Evolutionary conservation across 306 rosid species (phyloP).

Genomic region (Parietaria judaica): DNA sequence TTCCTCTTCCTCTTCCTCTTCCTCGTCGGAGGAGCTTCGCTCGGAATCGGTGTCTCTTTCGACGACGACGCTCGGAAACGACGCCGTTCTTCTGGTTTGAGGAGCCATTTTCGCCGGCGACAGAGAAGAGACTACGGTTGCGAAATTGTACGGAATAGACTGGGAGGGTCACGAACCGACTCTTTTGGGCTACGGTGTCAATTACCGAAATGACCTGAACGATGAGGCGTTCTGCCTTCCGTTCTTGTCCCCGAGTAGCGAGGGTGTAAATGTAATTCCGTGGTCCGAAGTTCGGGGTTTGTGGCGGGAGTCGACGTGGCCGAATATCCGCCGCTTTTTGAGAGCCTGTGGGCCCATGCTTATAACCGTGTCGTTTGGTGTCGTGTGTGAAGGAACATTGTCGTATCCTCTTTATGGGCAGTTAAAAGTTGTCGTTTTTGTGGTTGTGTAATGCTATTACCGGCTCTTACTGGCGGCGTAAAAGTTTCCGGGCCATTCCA

Average conservation of each 20-base stretch:
- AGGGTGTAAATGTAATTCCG: not conserved
- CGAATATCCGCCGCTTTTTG: conserved; percentile 17
- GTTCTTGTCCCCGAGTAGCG: too few relatives aligned
- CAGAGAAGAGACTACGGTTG: not conserved
- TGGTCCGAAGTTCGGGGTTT: not conserved
- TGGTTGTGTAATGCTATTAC: too few relatives aligned
- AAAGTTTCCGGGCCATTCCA: too few relatives aligned
- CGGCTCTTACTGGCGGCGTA: too few relatives aligned
- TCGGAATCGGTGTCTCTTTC: conserved; percentile 73
- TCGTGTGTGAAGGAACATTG: not conserved
- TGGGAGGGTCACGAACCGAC: not conserved
- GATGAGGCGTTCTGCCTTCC: too few relatives aligned
- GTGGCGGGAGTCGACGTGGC: conserved; percentile 55
- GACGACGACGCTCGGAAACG: conserved; percentile 57
- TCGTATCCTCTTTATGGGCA: not conserved
- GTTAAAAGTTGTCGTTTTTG: too few relatives aligned
- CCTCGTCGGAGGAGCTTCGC: conserved; percentile 59
- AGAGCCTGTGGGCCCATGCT: not conserved
- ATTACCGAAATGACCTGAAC: conserved; percentile 1
- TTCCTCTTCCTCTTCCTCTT: conserved; percentile 21
- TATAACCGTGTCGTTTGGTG: not conserved
- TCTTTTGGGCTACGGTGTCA: not conserved
- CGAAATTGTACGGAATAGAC: not conserved
- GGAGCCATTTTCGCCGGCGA: conserved; percentile 47
- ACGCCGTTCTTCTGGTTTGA: conserved; percentile 34